phyloP scores from a whole-genome alignment of 202 grass and related monocot genomes.

The Setaria viridis region DNA sequence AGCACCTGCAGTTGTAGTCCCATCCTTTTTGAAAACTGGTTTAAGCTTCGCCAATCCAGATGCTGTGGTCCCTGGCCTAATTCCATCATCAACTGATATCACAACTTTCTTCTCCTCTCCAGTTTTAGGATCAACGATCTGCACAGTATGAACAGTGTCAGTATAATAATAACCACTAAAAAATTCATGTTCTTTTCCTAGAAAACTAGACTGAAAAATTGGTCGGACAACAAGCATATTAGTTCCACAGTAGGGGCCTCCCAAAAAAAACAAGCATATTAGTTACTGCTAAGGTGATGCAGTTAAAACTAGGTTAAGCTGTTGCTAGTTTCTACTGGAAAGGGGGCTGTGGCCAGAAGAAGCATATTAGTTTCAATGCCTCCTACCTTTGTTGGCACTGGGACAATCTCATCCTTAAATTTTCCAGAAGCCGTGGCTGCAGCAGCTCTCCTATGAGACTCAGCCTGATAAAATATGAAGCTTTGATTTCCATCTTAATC shows the following conservation, averaged over 20 bases:
- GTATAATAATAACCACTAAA: background rate
- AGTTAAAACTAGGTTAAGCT: background rate
- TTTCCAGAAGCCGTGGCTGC: constrained; percentile 88
- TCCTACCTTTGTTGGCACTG: constrained; percentile 84
- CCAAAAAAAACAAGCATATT: background rate
- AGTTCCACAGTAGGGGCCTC: background rate
- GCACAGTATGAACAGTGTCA: constrained; percentile 4
- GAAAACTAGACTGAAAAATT: background rate
- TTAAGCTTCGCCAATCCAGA: constrained; percentile 82
- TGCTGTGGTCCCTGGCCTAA: constrained; percentile 72
- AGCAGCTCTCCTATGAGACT: constrained; percentile 89
- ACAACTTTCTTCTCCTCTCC: constrained; percentile 89
- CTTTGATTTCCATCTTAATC: background rate
- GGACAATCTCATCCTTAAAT: constrained; percentile 96
- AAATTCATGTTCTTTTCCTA: background rate
- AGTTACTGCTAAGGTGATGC: background rate
- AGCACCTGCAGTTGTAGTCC: constrained; percentile 94
- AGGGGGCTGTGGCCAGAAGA: background rate
- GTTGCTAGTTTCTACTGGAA: background rate
- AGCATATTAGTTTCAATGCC: too few relatives aligned
- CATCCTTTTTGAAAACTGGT: constrained; percentile 94
- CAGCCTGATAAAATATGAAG: constrained; percentile 49
- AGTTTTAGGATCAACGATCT: constrained; percentile 94
- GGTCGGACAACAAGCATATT: background rate
- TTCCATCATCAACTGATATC: constrained; percentile 96